Evolutionary conservation across 2,329 filamentous ascomycete species (phyloP).

Genomic region (Aspergillus oerlinghausenensis): DNA sequence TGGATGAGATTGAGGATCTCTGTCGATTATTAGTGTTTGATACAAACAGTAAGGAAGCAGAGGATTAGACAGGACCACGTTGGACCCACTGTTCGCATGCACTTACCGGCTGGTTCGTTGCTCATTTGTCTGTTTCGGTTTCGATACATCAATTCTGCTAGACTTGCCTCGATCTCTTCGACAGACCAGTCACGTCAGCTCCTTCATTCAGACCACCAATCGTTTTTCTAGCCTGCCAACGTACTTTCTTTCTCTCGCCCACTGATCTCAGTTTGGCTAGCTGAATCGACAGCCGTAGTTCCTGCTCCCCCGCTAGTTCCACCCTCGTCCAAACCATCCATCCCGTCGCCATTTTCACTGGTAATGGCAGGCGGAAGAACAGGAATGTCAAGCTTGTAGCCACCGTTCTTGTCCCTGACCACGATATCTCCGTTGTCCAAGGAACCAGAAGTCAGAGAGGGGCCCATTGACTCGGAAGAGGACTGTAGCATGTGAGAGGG

Average conservation of each 20-base stretch:
- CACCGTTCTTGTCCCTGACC: slow-evolving; percentile 45
- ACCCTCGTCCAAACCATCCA: slow-evolving; percentile 47
- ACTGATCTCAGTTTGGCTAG: slow-evolving; percentile 33
- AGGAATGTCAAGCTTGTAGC: slow-evolving; percentile 46
- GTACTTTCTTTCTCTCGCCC: slow-evolving; percentile 39
- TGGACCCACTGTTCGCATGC: neutral
- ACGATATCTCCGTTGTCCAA: slow-evolving; percentile 45
- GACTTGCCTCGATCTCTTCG: slow-evolving; percentile 42
- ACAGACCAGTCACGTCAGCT: slow-evolving; percentile 3
- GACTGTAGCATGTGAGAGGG: slow-evolving; percentile 21
- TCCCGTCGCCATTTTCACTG: slow-evolving; percentile 38
- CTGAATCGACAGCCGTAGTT: slow-evolving; percentile 53
- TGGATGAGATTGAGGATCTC: slow-evolving; percentile 67
- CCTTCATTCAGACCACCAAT: neutral
- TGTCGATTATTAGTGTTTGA: slow-evolving; percentile 21
- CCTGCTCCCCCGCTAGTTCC: slow-evolving; percentile 50
- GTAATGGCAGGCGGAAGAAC: slow-evolving; percentile 33
- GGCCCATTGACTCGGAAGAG: slow-evolving; percentile 17
- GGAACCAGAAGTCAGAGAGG: slow-evolving; percentile 16
- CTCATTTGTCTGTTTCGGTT: slow-evolving; percentile 50
- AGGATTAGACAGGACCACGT: neutral
- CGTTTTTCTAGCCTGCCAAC: slow-evolving; percentile 9
- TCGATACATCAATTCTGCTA: slow-evolving; percentile 41
- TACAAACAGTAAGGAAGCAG: neutral
- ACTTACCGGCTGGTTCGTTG: slow-evolving; percentile 60